Conservation (phyloP, 1,284 basidiomycete genomes). For the Mycena sp. region DNA sequence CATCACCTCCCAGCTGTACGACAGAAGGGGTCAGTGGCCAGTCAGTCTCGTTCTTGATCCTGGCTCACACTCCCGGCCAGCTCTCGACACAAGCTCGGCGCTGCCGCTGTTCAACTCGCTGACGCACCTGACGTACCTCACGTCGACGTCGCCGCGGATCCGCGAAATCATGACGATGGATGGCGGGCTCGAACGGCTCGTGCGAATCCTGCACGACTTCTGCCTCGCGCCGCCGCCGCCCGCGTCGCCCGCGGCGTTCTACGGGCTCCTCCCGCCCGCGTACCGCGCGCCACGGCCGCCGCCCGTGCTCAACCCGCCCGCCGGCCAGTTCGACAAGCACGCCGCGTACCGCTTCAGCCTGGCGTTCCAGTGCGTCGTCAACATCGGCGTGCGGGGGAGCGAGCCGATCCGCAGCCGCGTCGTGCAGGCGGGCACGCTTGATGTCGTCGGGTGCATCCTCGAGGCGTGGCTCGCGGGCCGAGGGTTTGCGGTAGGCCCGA, state of each 20-base stretch:
- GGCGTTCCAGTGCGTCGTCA: constrained; percentile 97
- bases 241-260: constrained; percentile 76
- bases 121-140: constrained; percentile 96
- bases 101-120: constrained; percentile 97
- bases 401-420: constrained; percentile 93
- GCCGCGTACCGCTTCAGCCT: constrained; percentile 88
- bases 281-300: constrained; percentile 51
- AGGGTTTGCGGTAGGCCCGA: constrained; percentile 81
- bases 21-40: constrained; percentile 87
- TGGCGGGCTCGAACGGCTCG: constrained; percentile 95
- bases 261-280: constrained; percentile 72
- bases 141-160: constrained; percentile 96
- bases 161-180: constrained; percentile 98
- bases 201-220: constrained; percentile 92
- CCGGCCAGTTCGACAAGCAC: constrained; percentile 74
- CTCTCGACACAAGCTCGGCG: constrained; percentile 92
- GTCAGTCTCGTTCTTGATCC: background rate
- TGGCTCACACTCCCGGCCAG: constrained; percentile 52
- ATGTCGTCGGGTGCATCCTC: constrained; percentile 94
- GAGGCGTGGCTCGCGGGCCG: constrained; percentile 92
- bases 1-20: constrained; percentile 95
- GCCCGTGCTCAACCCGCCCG: constrained; percentile 70
- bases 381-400: constrained; percentile 97
- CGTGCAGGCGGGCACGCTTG: constrained; percentile 95
- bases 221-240: constrained; percentile 81